Evolutionary conservation across 1,284 basidiomycete species (phyloP), one percentile per base, ranked within the genome.

Genomic region (Cutaneotrichosporon daszewskae): DNA sequence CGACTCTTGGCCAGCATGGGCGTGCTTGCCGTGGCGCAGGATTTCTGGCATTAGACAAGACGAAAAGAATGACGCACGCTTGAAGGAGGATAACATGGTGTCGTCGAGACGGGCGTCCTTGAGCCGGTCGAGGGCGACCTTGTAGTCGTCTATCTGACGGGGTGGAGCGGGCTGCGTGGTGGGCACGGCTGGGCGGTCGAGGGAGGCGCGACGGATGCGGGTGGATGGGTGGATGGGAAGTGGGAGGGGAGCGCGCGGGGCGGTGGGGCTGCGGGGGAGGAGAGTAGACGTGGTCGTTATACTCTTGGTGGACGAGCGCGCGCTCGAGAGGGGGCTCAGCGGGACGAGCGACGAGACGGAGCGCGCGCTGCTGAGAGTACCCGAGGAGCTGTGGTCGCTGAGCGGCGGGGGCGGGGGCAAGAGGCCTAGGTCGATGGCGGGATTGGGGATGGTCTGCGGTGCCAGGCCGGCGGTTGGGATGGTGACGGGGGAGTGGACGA

Each of bases 11-110:
- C 27, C 36, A 14, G 25, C 22, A 20, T 35, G 37, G 16, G 31
- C 84, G 72, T 88, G 84, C 58, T 72, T 72, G 54, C 71, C 71
- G 61, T 71, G 71, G 36, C 88, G 79, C 50, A 91, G 85, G 62
- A 92, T 83, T 74, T 87, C 87, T 87, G 55, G 3, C 6, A 6
- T 14, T 29, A 36, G 40, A 26, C 43, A 43, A 27, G 17, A 24
- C 23, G 11, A 31, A 10, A 33, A 16, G 2, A 14, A 11, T 6
- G 7, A 65, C 66, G 60, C 58, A 68, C 66, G 66, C 54, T 68
- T 68, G 45, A 68, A 68, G 40, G 60, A 63, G 24, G 63, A 66
- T 45, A 68, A 51, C 66, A 68, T 68, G 43, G 51, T 54, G 62
- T 58, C 58, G 32, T 59, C 44, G 27, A 67, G 50, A 38, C 51